Base-by-base conservation (phyloP, 2,329 filamentous ascomycete species). In the Epichloe typhina region DNA sequence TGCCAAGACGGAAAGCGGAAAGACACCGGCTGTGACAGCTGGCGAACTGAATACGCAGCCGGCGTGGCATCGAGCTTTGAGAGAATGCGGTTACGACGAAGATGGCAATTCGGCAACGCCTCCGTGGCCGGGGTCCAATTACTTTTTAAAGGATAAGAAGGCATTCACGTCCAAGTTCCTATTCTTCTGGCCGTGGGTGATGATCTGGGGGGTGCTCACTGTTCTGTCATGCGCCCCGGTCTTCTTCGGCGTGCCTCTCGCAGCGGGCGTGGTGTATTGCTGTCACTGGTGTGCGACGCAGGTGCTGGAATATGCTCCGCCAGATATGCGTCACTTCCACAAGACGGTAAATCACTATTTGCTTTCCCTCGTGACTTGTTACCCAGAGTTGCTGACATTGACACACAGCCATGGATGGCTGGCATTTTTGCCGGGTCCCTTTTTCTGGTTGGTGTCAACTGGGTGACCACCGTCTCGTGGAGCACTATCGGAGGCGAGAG, bases 351-450 rank as follows among this genome's bases (percentile, higher is more conserved):
- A 82, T 70, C 9, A 4, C 37, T 17, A 7, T 19, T 19, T 40
- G 17, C 23, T 31, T 44, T 11, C 23, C 23, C 15, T 5, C 3
- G 3, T 44, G 15, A 12, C 36, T 23, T 46, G 5, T 5, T 7
- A 40, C 38, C 17, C 15, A 17, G 38, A 9, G 38, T 23, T 26
- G 45, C 45, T 38, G 17, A 46, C 19, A 19, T 37, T 19, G 21
- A 11, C 3, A 9, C 9, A 2, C 23, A 90, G 84, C 91, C 93
- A 12, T 97, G 90, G 76, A 74, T 98, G 58, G 84, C 93, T 0
- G 93, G 93, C 51, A 90, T 98, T 54, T 98, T 98, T 69, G 84
- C 89, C 0, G 90, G 75, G 2, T 86, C 90, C 0, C 68, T 96
- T 17, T 94, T 95, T 62, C 83, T 88, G 72, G 80, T 88, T 4